These are phyloP conservation scores for Lichtheimia hyalospora DNA, from an alignment of 371 early-diverging fungal species.

Conservation along the genomic window DNA sequence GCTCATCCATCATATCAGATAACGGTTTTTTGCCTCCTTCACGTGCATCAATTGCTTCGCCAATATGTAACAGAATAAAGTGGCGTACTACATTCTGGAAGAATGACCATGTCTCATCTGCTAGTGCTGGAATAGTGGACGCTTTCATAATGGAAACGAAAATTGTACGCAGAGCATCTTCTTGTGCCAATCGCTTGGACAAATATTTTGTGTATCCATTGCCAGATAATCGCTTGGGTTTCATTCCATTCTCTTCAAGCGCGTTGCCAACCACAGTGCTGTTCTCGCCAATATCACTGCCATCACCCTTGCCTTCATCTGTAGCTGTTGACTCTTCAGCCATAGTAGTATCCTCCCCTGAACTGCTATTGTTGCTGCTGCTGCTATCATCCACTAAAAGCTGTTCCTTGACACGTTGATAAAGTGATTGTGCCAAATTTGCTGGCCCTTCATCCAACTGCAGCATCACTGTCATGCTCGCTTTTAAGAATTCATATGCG, in stretches of 20 bases:
- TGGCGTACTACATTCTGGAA: constrained; percentile 71
- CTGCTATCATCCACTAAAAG: constrained; percentile 13
- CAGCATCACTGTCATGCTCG: constrained; percentile 70
- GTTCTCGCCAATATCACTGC: constrained; percentile 13
- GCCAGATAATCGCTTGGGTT: constrained; percentile 38
- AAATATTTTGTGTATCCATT: constrained; percentile 47
- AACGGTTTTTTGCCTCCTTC: constrained; percentile 47
- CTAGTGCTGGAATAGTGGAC: constrained; percentile 60
- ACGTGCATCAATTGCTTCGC: constrained; percentile 65
- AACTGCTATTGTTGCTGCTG: neutral
- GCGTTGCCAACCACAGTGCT: constrained; percentile 38
- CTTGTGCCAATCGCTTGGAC: constrained; percentile 64
- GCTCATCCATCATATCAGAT: constrained; percentile 50
- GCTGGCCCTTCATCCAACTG: constrained; percentile 66
- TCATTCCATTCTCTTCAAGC: constrained; percentile 32
- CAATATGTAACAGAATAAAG: constrained; percentile 74
- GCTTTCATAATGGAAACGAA: constrained; percentile 71
- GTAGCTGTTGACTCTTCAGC: constrained; percentile 5
- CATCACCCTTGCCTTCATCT: constrained; percentile 6
- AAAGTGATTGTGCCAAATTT: constrained; percentile 47
- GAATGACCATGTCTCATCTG: constrained; percentile 67
- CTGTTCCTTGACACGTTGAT: constrained; percentile 35
- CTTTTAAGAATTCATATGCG: constrained; percentile 72
- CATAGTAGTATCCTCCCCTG: neutral
- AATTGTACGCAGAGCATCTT: constrained; percentile 63